These are phyloP conservation scores for Hypomontagnella submonticulosa DNA, from an alignment of 495 filamentous ascomycete genomes.

Conservation along the genomic window DNA sequence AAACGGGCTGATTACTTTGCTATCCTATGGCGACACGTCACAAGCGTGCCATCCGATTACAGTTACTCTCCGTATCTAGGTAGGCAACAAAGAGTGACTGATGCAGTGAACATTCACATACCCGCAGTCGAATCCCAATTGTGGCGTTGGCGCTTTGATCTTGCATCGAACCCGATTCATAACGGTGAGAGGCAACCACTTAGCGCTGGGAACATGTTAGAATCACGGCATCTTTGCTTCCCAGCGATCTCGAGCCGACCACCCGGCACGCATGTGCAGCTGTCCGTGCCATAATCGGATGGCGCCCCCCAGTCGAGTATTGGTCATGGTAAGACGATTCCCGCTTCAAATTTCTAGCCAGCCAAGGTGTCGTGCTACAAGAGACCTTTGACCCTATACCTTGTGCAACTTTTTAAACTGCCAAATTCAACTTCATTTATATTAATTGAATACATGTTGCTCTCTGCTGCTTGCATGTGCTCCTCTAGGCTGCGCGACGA, in stretches of 20 bases:
- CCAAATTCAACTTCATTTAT: too few species aligned
- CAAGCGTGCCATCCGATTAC: slow-evolving; percentile 8
- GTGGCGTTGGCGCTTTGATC: slow-evolving; percentile 30
- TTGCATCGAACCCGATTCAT: slow-evolving; percentile 28
- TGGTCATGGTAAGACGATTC: background rate
- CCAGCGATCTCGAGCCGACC: slow-evolving; percentile 16
- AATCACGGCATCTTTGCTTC: slow-evolving; percentile 4
- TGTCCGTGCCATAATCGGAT: slow-evolving; percentile 25
- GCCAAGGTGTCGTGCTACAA: too few species aligned
- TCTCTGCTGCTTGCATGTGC: too few species aligned
- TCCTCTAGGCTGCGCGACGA: too few species aligned
- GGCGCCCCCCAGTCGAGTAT: slow-evolving; percentile 1
- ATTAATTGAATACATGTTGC: too few species aligned
- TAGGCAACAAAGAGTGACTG: too few species aligned
- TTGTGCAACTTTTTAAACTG: too few species aligned
- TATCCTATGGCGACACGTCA: slow-evolving; percentile 33
- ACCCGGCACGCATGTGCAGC: slow-evolving; percentile 17
- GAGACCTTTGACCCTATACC: too few species aligned
- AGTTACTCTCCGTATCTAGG: background rate
- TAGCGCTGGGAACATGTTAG: slow-evolving; percentile 18
- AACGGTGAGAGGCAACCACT: slow-evolving; percentile 4
- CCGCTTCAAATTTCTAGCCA: too few species aligned
- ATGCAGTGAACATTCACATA: slow-evolving; percentile 2
- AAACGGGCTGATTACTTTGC: slow-evolving; percentile 19
- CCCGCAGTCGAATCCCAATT: slow-evolving; percentile 11